Evolutionary conservation across 139 green algal species (phyloP).

Genomic region (Spirogloea muscicola): DNA sequence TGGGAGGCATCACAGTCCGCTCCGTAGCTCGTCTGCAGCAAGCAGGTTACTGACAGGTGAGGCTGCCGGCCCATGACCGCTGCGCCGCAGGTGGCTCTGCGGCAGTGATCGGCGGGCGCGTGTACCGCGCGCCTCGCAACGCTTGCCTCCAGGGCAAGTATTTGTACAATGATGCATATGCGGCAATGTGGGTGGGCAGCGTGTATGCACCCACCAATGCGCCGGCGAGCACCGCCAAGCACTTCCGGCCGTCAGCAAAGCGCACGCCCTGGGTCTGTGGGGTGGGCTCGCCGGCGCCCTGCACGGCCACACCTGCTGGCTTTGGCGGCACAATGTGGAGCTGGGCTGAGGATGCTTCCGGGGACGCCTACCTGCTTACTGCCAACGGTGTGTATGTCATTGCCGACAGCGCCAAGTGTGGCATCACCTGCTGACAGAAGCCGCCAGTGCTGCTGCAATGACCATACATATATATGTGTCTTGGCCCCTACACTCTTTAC

Average conservation of each 20-base stretch:
- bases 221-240: not conserved
- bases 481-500: no score
- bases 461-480: no score
- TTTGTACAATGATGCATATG: slow-evolving; percentile 11
- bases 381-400: not conserved
- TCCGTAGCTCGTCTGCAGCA: no score
- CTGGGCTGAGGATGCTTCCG: not conserved
- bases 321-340: not conserved
- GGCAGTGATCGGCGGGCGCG: slow-evolving; percentile 5
- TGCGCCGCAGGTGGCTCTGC: not conserved
- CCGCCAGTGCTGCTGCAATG: no score
- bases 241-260: not conserved
- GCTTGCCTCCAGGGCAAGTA: slow-evolving; percentile 23
- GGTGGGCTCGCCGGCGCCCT: not conserved
- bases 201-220: not conserved
- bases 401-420: not conserved
- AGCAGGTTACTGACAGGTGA: no score
- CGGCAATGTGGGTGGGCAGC: slow-evolving; percentile 11
- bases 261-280: no score
- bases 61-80: not conserved
- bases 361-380: slow-evolving; percentile 4
- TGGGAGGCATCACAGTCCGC: no score
- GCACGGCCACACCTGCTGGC: not conserved
- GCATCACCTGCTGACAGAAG: slow-evolving; percentile 8
- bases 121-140: slow-evolving; percentile 15